Conservation (phyloP, 2,329 filamentous ascomycete genomes). For the Teratosphaeria pseudoeucalypti region DNA sequence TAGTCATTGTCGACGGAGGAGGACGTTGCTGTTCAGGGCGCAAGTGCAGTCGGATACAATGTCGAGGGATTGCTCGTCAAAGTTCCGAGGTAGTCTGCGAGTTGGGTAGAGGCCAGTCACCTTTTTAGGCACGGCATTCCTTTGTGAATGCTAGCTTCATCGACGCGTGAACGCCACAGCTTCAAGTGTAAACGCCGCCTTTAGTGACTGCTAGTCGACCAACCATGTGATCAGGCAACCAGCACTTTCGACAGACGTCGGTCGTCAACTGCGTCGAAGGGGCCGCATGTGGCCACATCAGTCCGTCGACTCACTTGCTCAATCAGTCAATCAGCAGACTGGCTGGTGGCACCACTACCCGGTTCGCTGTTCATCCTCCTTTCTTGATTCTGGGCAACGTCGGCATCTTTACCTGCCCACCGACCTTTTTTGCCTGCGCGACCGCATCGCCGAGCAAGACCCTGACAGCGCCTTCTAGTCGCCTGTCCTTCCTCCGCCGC, state of each 20-base stretch:
- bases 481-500: constrained; percentile 57
- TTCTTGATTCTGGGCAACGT: constrained; percentile 11
- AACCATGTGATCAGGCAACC: too few relatives aligned
- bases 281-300: too few relatives aligned
- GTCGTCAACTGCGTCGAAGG: too few relatives aligned
- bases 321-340: neutral
- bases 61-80: too few relatives aligned
- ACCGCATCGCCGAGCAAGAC: constrained; percentile 46
- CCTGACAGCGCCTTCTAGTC: constrained; percentile 64
- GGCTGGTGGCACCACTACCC: neutral
- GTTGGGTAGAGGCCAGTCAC: too few relatives aligned
- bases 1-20: neutral
- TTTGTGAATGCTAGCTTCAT: neutral
- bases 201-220: too few relatives aligned
- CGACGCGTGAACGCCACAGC: too few relatives aligned
- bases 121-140: too few relatives aligned
- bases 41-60: neutral
- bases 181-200: neutral
- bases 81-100: too few relatives aligned
- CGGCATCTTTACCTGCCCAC: constrained; percentile 25
- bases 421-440: constrained; percentile 24
- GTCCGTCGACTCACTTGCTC: too few relatives aligned
- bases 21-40: neutral
- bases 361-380: neutral
- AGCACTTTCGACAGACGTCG: too few relatives aligned